These are phyloP conservation scores for Kodamaea fungicola DNA, from an alignment of 1,139 yeast species.

Conservation along the genomic window DNA sequence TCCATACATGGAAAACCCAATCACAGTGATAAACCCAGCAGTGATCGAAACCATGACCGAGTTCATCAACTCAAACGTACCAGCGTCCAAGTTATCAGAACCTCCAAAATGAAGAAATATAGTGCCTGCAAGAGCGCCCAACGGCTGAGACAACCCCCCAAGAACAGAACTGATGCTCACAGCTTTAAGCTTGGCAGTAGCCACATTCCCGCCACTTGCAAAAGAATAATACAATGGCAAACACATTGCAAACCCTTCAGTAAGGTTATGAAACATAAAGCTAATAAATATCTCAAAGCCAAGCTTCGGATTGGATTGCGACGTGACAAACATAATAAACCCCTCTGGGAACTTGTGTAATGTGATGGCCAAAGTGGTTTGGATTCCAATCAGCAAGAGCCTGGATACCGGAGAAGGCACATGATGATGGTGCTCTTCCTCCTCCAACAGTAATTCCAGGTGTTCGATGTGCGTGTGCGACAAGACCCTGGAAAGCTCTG, in stretches of 20 bases:
- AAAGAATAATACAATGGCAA: conserved; percentile 79
- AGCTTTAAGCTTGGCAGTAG: conserved; percentile 55
- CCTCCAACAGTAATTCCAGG: conserved; percentile 3
- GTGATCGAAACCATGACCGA: conserved; percentile 57
- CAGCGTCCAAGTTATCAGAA: conserved; percentile 12
- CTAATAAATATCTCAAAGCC: conserved; percentile 84
- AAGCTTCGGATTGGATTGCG: conserved; percentile 66
- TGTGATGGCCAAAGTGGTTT: conserved; percentile 83
- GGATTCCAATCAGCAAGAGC: conserved; percentile 79
- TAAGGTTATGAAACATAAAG: conserved; percentile 81
- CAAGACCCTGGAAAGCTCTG: conserved; percentile 4
- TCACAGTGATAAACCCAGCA: conserved; percentile 77
- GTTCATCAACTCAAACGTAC: conserved; percentile 27
- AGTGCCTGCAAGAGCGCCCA: conserved; percentile 80
- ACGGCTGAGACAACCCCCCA: conserved; percentile 85
- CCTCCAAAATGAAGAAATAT: conserved; percentile 43
- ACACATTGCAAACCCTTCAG: conserved; percentile 96
- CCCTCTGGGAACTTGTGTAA: conserved; percentile 96
- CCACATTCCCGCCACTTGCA: conserved; percentile 15
- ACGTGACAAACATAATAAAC: conserved; percentile 77
- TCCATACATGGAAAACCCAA: conserved; percentile 83
- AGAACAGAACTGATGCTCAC: conserved; percentile 60
- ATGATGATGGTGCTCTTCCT: conserved; percentile 69
- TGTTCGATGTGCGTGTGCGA: conserved; percentile 8
- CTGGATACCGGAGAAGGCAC: conserved; percentile 74